phyloP scores from a whole-genome alignment of 2,329 filamentous ascomycete genomes.

The Massarina eburnea region DNA sequence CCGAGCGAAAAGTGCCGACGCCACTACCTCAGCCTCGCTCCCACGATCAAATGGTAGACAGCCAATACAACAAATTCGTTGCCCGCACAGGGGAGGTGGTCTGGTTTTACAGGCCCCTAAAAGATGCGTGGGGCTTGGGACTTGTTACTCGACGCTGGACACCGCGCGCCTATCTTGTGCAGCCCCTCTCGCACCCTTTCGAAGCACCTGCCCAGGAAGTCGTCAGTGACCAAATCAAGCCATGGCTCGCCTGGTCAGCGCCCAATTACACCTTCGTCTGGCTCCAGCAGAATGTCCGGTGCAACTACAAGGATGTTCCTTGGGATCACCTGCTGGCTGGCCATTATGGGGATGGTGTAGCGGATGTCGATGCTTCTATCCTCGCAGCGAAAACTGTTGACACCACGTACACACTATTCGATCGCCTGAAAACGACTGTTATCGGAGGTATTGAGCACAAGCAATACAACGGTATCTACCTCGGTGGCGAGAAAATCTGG shows the following conservation, averaged over 20 bases:
- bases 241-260: constrained; percentile 62
- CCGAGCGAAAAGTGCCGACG: constrained; percentile 32
- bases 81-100: constrained; percentile 59
- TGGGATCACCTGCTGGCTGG: constrained; percentile 51
- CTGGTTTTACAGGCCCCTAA: constrained; percentile 55
- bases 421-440: constrained; percentile 46
- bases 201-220: constrained; percentile 44
- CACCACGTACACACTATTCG: constrained; percentile 56
- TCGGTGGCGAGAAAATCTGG: constrained; percentile 63
- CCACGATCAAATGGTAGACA: constrained; percentile 54
- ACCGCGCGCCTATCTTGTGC: constrained; percentile 47
- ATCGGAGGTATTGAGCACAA: constrained; percentile 45
- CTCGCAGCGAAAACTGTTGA: constrained; percentile 59
- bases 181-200: constrained; percentile 53
- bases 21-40: constrained; percentile 46
- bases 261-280: constrained; percentile 52
- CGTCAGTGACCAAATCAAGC: constrained; percentile 50
- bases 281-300: constrained; percentile 44
- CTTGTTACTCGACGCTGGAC: constrained; percentile 52
- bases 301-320: constrained; percentile 53
- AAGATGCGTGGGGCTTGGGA: constrained; percentile 56
- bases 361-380: constrained; percentile 60
- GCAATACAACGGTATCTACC: constrained; percentile 57
- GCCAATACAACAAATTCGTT: constrained; percentile 51
- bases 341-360: constrained; percentile 51